Base-by-base conservation (phyloP, 1,139 yeast species). In the Taphrina wiesneri region DNA sequence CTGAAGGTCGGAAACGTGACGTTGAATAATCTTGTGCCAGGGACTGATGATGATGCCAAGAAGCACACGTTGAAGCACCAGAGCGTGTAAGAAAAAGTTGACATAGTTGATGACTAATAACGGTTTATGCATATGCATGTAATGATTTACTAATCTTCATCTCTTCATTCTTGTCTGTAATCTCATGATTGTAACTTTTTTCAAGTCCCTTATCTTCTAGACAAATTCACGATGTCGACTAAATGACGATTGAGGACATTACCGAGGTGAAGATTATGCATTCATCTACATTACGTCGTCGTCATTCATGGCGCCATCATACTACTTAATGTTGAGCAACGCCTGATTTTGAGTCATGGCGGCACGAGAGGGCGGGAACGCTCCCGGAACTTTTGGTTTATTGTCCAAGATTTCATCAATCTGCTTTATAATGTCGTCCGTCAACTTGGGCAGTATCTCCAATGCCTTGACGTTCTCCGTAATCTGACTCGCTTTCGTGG, bases 401-500 rank as follows among this genome's bases (percentile, higher is more conserved):
- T 74, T 75, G 62, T 70, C 71, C 41, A 74, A 68, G 43, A 75
- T 71, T 57, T 71, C 71, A 56, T 77, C 78, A 54, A 77, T 72
- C 65, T 70, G 70, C 34, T 70, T 72, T 41, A 74, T 64, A n/a
- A 72, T 68, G 41, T 73, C 76, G 19, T 71, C 72, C 6, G 76
- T 75, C 56, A 77, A 68, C 68, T 70, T 70, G 26, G 73, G 73
- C 52, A 76, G 72, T 11, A 74, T 71, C 56, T 74, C 72, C 57
- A 76, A 71, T 5, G 78, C 76, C 67, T 73, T 69, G 66, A 76
- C 68, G 65, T 76, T 77, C 63, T 72, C 73, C 28, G 71, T 72
- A 51, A 77, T 66, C 69, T 77, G 79, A 57, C 74, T 74, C 3
- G 74, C 74, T 49, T 70, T 71, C 26, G 75, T 71, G 4, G 78